Conservation (phyloP, 116 monocot genomes). For the Phalaenopsis hybrid region DNA sequence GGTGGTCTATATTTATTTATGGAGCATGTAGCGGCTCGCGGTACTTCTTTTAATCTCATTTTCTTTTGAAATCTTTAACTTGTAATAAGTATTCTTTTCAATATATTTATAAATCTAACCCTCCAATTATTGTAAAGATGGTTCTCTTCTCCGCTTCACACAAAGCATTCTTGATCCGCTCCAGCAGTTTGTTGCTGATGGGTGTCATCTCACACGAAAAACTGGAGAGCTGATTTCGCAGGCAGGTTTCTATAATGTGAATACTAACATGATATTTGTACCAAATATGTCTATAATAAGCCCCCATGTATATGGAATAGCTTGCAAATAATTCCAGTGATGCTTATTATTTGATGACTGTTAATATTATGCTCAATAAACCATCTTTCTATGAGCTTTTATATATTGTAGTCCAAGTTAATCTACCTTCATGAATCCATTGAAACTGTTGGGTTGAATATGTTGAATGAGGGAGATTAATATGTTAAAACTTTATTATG, state of each 20-base stretch:
- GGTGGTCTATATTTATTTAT: slow-evolving; percentile 79
- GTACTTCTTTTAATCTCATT: slow-evolving; percentile 21
- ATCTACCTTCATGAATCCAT: neutral
- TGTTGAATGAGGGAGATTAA: neutral
- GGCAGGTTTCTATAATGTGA: slow-evolving; percentile 53
- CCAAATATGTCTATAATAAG: slow-evolving; percentile 29
- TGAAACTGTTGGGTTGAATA: neutral
- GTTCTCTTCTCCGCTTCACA: slow-evolving; percentile 43
- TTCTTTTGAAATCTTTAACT: neutral
- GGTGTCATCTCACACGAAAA: slow-evolving; percentile 73
- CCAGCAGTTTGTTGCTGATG: slow-evolving; percentile 75
- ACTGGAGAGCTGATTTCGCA: slow-evolving; percentile 62
- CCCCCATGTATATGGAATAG: slow-evolving; percentile 71
- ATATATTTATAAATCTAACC: neutral
- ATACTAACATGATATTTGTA: slow-evolving; percentile 24
- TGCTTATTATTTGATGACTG: neutral
- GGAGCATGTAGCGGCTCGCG: slow-evolving; percentile 71
- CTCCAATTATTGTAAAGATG: slow-evolving; percentile 36
- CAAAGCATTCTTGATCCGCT: slow-evolving; percentile 77
- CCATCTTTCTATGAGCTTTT: neutral
- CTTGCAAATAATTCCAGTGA: slow-evolving; percentile 42
- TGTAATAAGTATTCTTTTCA: neutral
- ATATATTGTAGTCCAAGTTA: neutral
- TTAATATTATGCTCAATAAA: slow-evolving; percentile 1
- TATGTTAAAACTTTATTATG: neutral